These are phyloP conservation scores for Leccinum subgranulosum DNA, from an alignment of 768 basidiomycete species.

Conservation along the genomic window DNA sequence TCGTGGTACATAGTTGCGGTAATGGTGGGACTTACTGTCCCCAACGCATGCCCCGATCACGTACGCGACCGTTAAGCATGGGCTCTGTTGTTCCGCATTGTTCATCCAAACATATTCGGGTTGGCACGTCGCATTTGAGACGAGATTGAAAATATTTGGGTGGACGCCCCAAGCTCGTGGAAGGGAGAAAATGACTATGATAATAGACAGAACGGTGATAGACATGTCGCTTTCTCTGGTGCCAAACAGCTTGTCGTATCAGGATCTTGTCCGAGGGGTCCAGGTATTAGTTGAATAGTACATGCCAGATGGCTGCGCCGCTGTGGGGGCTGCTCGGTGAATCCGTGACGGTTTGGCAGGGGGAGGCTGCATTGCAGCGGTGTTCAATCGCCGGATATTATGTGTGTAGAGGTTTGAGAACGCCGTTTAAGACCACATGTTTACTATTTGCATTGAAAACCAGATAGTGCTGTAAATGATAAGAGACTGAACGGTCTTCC, in stretches of 20 bases:
- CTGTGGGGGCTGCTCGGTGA: not conserved
- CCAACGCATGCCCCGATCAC: slow-evolving; percentile 30
- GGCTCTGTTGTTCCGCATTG: slow-evolving; percentile 6
- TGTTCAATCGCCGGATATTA: slow-evolving; percentile 2
- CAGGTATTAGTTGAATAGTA: not conserved
- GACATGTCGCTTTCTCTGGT: slow-evolving; percentile 3
- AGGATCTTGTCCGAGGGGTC: not conserved
- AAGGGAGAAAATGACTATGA: not conserved
- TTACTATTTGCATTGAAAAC: not conserved
- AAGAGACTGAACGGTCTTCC: not conserved
- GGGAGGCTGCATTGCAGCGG: not conserved
- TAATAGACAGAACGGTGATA: not conserved
- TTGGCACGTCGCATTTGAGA: slow-evolving; percentile 17
- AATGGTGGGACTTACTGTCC: slow-evolving; percentile 18
- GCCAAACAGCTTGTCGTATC: not conserved
- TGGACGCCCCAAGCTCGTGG: slow-evolving; percentile 5
- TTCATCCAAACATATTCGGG: slow-evolving; percentile 26
- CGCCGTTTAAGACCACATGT: not conserved
- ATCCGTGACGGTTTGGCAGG: not conserved
- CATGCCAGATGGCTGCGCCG: not conserved
- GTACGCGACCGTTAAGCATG: slow-evolving; percentile 29
- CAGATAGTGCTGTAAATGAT: not conserved
- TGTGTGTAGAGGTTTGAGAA: not conserved
- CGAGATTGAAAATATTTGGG: slow-evolving; percentile 7
- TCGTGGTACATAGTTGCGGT: not conserved